These are phyloP conservation scores for Lachnellula cervina DNA, from an alignment of 2,329 filamentous ascomycete species.

Conservation along the genomic window DNA sequence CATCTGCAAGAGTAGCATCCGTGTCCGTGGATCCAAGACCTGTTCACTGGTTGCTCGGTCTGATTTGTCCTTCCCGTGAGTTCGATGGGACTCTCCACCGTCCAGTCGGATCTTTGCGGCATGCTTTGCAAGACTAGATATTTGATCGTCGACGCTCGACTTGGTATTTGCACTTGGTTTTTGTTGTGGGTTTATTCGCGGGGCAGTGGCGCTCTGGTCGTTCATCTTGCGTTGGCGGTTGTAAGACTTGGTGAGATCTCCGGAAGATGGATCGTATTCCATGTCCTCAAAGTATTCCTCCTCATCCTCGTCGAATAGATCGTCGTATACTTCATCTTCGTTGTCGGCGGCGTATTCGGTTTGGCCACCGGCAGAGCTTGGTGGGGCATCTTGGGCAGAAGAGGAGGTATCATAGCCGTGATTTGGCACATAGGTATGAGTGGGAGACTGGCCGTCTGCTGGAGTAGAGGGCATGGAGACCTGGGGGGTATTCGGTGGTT, in stretches of 20 bases:
- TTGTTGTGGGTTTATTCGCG: conserved; percentile 67
- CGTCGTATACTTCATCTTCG: conserved; percentile 40
- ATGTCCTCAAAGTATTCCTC: conserved; percentile 56
- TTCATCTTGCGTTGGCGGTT: conserved; percentile 75
- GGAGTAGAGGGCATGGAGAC: conserved; percentile 28
- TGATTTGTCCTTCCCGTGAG: conserved; percentile 74
- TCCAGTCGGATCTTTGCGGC: conserved; percentile 81
- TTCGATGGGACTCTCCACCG: conserved; percentile 51
- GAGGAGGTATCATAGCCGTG: conserved; percentile 41
- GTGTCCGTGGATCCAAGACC: conserved; percentile 87
- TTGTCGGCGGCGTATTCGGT: conserved; percentile 32
- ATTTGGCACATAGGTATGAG: conserved; percentile 45
- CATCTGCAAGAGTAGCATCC: conserved; percentile 93
- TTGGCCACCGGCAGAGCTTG: conserved; percentile 23
- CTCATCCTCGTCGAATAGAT: conserved; percentile 54
- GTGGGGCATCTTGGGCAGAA: conserved; percentile 30
- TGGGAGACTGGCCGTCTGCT: conserved; percentile 41
- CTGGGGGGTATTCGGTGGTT: conserved; percentile 13
- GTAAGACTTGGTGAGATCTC: conserved; percentile 75
- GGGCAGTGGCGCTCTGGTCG: conserved; percentile 42
- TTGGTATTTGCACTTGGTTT: conserved; percentile 75
- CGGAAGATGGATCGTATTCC: conserved; percentile 50
- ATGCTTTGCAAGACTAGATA: conserved; percentile 77
- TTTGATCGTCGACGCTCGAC: conserved; percentile 79
- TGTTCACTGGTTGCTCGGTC: conserved; percentile 93